phyloP scores from a whole-genome alignment of 345 rosid species.

The Pistacia atlantica region DNA sequence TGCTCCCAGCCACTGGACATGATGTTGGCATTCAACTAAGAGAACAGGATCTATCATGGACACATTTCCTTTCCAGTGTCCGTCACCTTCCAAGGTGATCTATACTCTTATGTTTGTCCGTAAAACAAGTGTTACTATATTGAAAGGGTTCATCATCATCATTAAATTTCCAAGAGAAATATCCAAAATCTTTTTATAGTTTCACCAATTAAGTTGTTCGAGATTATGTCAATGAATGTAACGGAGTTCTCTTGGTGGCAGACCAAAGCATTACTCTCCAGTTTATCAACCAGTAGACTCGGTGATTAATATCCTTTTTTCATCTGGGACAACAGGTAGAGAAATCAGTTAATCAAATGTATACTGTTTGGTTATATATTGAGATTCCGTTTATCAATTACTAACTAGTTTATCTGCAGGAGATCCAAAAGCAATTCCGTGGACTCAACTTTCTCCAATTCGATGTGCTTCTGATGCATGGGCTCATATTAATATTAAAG shows the following conservation, averaged over 20 bases:
- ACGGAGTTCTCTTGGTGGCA: conserved; percentile 30
- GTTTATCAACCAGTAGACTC: conserved; percentile 59
- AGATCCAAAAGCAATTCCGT: conserved; percentile 93
- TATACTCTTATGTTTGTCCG: not conserved
- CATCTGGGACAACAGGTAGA: conserved; percentile 93
- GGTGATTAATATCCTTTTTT: conserved; percentile 77
- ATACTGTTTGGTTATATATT: not conserved
- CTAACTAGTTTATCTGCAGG: conserved; percentile 41
- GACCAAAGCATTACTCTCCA: conserved; percentile 47
- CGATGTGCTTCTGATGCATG: conserved; percentile 67
- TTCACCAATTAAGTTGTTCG: not conserved
- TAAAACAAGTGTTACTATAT: not conserved
- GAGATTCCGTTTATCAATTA: not conserved
- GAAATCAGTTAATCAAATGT: not conserved
- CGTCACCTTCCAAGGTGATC: conserved; percentile 50
- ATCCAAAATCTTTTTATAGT: not conserved
- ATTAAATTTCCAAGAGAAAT: too few species aligned
- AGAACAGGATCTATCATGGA: conserved; percentile 73
- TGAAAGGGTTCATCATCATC: too few species aligned
- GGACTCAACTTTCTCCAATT: conserved; percentile 87
- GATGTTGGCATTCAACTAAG: conserved; percentile 53
- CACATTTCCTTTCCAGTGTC: conserved; percentile 52
- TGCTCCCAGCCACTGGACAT: conserved; percentile 64
- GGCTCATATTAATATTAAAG: conserved; percentile 60
- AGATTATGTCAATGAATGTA: not conserved